These are phyloP conservation scores for Phytophthora tubulina DNA, from an alignment of 352 stramenopile species.

Conservation along the genomic window DNA sequence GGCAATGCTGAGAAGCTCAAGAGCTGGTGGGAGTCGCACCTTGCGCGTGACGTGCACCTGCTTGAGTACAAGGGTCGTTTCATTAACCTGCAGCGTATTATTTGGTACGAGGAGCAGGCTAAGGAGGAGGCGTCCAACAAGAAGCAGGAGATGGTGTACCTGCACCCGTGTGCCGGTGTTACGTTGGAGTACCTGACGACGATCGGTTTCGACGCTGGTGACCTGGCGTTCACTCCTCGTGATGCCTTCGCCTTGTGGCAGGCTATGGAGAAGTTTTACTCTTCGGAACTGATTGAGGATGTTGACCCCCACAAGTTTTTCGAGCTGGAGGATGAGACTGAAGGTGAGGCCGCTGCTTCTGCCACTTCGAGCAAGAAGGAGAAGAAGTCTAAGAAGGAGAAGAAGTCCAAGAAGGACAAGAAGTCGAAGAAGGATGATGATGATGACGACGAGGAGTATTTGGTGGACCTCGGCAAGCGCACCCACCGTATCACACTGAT, in stretches of 20 bases:
- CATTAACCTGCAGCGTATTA: conserved; percentile 98
- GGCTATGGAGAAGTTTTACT: conserved; percentile 83
- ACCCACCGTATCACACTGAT: conserved; percentile 96
- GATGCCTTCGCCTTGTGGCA: conserved; percentile 98
- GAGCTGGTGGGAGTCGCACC: conserved; percentile 95
- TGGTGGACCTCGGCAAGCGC: conserved; percentile 78
- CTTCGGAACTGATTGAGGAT: conserved; percentile 86
- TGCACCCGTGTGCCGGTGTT: conserved; percentile 88
- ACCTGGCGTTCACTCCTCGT: conserved; percentile 95
- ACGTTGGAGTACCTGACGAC: conserved; percentile 88
- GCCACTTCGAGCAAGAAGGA: conserved; percentile 60
- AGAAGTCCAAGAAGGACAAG: conserved; percentile 76
- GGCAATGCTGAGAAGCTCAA: conserved; percentile 95
- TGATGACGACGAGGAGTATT: conserved; percentile 63
- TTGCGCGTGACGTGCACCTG: conserved; percentile 87
- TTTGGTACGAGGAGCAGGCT: conserved; percentile 85
- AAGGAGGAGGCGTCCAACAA: conserved; percentile 46
- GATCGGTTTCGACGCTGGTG: conserved; percentile 82
- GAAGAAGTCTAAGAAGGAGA: conserved; percentile 60
- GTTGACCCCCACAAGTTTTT: conserved; percentile 97
- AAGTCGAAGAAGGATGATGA: conserved; percentile 73
- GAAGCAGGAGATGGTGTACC: conserved; percentile 76
- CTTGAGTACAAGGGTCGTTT: conserved; percentile 97
- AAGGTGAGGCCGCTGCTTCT: conserved; percentile 19
- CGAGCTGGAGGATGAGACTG: conserved; percentile 55